Evolutionary conservation across 305 asterid species (phyloP), one percentile per base, ranked within the genome.

Genomic region (Rubia peregrina): DNA sequence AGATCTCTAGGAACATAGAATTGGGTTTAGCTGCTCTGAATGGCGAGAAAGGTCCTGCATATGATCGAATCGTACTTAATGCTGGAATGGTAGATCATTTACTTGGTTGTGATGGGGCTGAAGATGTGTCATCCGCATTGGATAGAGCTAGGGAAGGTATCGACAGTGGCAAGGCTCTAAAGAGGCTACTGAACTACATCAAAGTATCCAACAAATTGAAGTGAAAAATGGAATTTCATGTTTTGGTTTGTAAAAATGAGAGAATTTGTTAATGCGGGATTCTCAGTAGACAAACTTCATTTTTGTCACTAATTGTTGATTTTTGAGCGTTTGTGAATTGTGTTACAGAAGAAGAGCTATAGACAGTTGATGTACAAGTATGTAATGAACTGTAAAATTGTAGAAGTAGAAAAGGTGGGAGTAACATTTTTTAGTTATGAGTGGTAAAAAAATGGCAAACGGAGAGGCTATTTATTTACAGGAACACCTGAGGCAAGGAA

Each of bases 71-170:
- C 13, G 80, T 93, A 17, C 80, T 93, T 61, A 93, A 93, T 74
- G 96, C 98, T n/a, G 98, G 95, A 61, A 85, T 93, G 90, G 83
- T 88, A 4, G 98, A 93, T 85, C 97, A 91, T 81, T 84, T 93
- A 80, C 89, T 93, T 30, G 96, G 97, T 55, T 84, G 96, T 61
- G 90, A 91, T 14, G 98, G 97, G 60, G 98, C 97, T 21, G 83
- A 85, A 78, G 96, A 89, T 72, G 64, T 91, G 73, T 19, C 72
- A 21, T 53, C 83, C 33, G 96, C 97, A 49, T 61, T 93, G 73
- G 96, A 88, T 59, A 85, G 98, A 88, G 97, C 96, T 19, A 81
- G 95, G 77, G 97, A 93, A 72, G 98, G 96, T 69, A 83, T 93
- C 42, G 96, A 89, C 80, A 85, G 96, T 70, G 98, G 97, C 72